phyloP scores from a whole-genome alignment of 495 filamentous ascomycete species.

The Neurospora sp. region DNA sequence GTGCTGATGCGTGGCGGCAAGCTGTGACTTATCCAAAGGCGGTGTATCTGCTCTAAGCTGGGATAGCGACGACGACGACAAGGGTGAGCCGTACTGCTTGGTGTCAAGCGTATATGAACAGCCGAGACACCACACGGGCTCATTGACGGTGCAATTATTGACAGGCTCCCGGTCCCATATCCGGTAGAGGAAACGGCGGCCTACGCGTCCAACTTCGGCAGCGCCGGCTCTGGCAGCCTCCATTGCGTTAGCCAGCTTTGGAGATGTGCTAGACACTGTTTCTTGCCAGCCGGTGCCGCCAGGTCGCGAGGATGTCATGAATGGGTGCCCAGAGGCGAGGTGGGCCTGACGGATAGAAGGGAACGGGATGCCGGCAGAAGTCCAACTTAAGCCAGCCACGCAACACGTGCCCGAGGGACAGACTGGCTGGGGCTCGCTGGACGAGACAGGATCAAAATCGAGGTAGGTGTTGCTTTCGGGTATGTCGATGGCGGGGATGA shows the following conservation, averaged over 20 bases:
- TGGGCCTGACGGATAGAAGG: background rate
- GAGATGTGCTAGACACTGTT: conserved; percentile 16
- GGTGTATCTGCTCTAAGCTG: background rate
- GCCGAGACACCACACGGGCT: conserved; percentile 84
- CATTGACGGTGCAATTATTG: conserved; percentile 61
- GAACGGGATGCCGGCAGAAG: background rate
- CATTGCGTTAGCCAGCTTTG: conserved; percentile 26
- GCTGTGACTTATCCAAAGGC: background rate
- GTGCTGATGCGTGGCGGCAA: conserved; percentile 10
- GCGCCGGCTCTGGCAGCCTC: conserved; percentile 31
- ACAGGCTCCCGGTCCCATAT: conserved; percentile 92
- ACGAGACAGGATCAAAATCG: background rate
- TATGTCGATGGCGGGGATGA: background rate
- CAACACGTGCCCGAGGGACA: background rate
- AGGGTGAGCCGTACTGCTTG: conserved; percentile 10
- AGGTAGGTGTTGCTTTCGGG: background rate
- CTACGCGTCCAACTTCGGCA: conserved; percentile 25
- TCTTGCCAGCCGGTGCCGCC: conserved; percentile 21
- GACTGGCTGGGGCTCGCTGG: background rate
- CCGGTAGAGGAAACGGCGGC: conserved; percentile 77
- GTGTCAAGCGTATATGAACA: conserved; percentile 52
- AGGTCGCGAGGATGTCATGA: conserved; percentile 14
- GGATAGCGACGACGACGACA: background rate
- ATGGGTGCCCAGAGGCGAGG: background rate
- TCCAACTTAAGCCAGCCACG: background rate